These are phyloP conservation scores for Polygonum maritimum DNA, from an alignment of 148 eudicot genomes.

Conservation along the genomic window DNA sequence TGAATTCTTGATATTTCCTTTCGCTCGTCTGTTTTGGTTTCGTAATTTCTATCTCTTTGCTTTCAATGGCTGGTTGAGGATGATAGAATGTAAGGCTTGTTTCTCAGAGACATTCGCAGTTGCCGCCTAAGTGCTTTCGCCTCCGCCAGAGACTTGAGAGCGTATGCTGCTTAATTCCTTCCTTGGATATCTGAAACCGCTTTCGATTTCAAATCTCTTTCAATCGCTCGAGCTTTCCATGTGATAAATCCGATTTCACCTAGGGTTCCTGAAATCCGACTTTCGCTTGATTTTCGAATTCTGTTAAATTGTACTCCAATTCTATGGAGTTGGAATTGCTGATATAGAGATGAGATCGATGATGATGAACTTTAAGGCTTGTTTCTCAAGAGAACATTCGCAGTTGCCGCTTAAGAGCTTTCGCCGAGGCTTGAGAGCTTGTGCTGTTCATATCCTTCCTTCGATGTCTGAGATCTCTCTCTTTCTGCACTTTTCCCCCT, in stretches of 20 bases:
- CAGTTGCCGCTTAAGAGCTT: slow-evolving; percentile 63
- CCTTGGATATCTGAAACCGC: slow-evolving; percentile 8
- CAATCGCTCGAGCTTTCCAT: background rate
- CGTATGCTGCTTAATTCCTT: background rate
- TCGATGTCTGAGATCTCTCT: slow-evolving; percentile 11
- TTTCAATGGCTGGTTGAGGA: background rate
- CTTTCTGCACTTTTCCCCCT: background rate
- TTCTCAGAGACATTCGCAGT: slow-evolving; percentile 9
- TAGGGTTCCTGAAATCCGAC: too few species aligned
- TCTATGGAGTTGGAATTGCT: background rate
- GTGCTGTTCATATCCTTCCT: slow-evolving; percentile 18
- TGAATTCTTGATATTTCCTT: too few species aligned
- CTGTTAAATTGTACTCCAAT: too few species aligned
- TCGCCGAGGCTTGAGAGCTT: slow-evolving; percentile 46
- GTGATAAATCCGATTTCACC: too few species aligned
- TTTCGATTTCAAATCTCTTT: background rate
- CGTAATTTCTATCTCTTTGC: background rate
- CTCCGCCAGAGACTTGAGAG: background rate
- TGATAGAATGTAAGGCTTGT: slow-evolving; percentile 4
- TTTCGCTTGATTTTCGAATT: too few species aligned
- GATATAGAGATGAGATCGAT: too few species aligned
- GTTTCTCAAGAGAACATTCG: slow-evolving; percentile 30
- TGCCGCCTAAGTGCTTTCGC: background rate
- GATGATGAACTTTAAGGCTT: background rate
- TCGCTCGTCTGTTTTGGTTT: background rate